Percentiles rank a stretch among this genome's conserved stretches.
phyloP scores from a whole-genome alignment of 1,284 basidiomycete genomes.

The Vanrija sp. region DNA sequence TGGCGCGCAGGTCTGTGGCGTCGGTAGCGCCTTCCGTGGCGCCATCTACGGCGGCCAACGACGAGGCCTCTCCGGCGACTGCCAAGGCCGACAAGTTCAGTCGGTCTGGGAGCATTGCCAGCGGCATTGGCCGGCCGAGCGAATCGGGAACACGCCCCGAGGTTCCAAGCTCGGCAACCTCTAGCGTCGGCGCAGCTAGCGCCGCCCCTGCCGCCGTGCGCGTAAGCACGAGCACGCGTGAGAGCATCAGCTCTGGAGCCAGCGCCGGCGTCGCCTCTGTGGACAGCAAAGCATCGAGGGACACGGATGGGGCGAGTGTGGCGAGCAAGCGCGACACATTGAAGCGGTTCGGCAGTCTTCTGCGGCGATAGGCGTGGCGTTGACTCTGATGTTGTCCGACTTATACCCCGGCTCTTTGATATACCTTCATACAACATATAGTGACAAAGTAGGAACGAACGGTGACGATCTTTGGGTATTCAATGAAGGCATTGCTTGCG shows the following conservation, averaged over 20 bases:
- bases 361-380: constrained; percentile 16
- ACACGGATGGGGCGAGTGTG: constrained; percentile 1
- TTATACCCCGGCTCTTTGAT: neutral
- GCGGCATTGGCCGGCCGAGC: neutral
- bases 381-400: neutral
- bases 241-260: neutral
- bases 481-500: neutral
- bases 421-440: constrained; percentile 15
- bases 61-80: neutral
- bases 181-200: neutral
- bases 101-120: constrained; percentile 1
- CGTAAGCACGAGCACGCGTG: neutral
- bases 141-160: neutral
- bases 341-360: constrained; percentile 35
- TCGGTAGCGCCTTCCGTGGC: too few relatives aligned
- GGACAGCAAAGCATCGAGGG: neutral
- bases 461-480: constrained; percentile 3
- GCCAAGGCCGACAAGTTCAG: neutral
- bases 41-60: neutral
- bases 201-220: neutral
- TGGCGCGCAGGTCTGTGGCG: too few relatives aligned
- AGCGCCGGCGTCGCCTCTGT: neutral
- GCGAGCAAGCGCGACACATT: constrained; percentile 9
- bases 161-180: neutral
- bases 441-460: constrained; percentile 2